Base-by-base conservation (phyloP, 2,329 filamentous ascomycete genomes). In the Trichoderma sp. region DNA sequence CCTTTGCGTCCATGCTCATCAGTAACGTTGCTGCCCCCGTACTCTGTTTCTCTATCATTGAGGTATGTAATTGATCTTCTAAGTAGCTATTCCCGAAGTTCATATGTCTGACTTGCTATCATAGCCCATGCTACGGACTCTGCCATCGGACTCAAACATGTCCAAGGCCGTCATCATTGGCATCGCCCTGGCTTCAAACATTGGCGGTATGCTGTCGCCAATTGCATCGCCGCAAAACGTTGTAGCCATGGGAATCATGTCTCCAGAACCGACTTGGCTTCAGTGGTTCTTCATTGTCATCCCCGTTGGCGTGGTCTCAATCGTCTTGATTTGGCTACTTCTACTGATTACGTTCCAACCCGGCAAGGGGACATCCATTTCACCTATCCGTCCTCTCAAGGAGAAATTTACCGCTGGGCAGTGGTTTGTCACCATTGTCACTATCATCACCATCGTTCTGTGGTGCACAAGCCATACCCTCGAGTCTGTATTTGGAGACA, bases 201-300 rank as follows among this genome's bases (percentile, higher is more conserved):
- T 99, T 71, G 96, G 96, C 72, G 96, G 96, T 71, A 97, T 97
- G 82, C 93, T 97, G 1, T 98, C 95, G 1, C 96, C 96, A 0
- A 99, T 99, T 76, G 96, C 97, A 6, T 98, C 94, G 4, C 96
- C 97, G 0, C 96, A 99, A 80, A 99, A 99, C 78, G 93, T 99
- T 64, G 96, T 99, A 71, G 96, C 97, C 1, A 87, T 99, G 72
- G 92, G 97, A 77, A 97, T 98, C 83, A 99, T 99, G 96, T 85
- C 91, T 71, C 95, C 95, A 0, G 89, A 92, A 71, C 95, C 96
- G 9, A 94, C 93, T 15, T 99, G 96, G 96, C 92, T 93, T 23
- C 89, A 93, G 72, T 99, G 96, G 96, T 98, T 99, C 85, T 98
- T 98, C 82, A 90, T 99, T 76, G 91, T 94, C 30, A 89, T 99